These are phyloP conservation scores for Zoysia japonica DNA, from an alignment of 176 grass and related monocot species.

Conservation along the genomic window DNA sequence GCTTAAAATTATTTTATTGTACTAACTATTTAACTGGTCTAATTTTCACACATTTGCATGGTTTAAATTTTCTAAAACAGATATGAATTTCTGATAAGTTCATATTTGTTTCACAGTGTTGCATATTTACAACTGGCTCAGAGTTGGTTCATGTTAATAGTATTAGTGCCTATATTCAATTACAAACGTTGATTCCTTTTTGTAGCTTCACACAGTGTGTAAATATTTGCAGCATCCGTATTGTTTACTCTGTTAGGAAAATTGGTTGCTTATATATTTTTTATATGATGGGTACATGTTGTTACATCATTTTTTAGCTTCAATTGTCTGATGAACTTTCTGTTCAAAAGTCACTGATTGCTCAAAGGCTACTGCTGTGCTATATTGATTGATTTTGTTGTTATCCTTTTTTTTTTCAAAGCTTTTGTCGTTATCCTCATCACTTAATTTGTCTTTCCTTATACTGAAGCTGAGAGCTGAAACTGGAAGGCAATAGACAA, in stretches of 20 bases:
- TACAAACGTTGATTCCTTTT: not conserved
- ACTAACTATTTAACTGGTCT: no score
- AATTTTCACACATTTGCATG: not conserved
- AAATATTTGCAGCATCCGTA: not conserved
- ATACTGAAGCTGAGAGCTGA: constrained; percentile 40
- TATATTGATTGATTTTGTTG: not conserved
- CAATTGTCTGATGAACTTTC: not conserved
- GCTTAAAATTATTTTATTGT: not conserved
- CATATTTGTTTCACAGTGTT: not conserved
- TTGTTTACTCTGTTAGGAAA: not conserved
- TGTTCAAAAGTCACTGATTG: not conserved
- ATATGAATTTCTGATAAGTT: not conserved
- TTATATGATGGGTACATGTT: not conserved
- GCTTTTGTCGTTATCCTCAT: not conserved
- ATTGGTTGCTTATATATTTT: not conserved
- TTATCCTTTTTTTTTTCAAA: not conserved
- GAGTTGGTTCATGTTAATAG: not conserved
- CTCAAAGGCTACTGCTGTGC: not conserved
- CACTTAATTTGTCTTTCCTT: constrained; percentile 7
- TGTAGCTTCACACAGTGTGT: not conserved
- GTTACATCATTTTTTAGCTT: not conserved
- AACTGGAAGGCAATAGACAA: constrained; percentile 21
- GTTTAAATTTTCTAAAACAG: not conserved
- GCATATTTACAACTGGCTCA: not conserved
- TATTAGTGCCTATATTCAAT: not conserved